A percentile compares a stretch with the other conserved stretches of the same genome.
These are phyloP conservation scores for Salisapilia sapeloensis DNA, from an alignment of 352 stramenopile genomes.

Conservation along the genomic window DNA sequence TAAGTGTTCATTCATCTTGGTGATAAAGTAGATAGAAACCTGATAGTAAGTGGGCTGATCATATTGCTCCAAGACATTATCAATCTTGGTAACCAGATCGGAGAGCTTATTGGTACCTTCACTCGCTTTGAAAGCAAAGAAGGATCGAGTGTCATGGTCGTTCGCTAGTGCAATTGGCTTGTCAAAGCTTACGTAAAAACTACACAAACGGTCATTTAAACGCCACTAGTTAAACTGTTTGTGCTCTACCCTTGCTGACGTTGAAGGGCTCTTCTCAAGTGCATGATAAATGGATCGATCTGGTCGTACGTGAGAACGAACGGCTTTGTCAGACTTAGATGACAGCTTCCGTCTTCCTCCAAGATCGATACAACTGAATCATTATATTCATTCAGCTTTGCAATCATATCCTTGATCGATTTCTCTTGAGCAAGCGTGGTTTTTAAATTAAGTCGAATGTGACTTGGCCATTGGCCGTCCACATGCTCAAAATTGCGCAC, in stretches of 20 bases:
- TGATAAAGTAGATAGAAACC: constrained; percentile 8
- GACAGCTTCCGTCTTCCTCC: constrained; percentile 10
- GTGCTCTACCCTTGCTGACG: constrained; percentile 32
- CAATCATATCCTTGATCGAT: neutral
- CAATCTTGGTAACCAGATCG: constrained; percentile 28
- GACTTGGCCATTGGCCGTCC: constrained; percentile 69
- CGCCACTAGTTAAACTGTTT: constrained; percentile 1
- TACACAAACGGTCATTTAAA: constrained; percentile 3
- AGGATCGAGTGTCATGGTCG: constrained; percentile 58
- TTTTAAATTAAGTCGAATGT: constrained; percentile 12
- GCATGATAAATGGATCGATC: constrained; percentile 49
- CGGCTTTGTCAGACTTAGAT: constrained; percentile 62
- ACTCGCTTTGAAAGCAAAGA: constrained; percentile 33
- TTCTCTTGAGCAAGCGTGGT: neutral
- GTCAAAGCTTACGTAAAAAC: constrained; percentile 23
- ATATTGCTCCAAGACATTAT: constrained; percentile 40
- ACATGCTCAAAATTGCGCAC: constrained; percentile 52
- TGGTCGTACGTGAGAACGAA: constrained; percentile 56
- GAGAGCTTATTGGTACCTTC: constrained; percentile 14
- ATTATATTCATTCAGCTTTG: neutral
- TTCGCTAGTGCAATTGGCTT: constrained; percentile 35
- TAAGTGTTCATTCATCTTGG: constrained; percentile 10
- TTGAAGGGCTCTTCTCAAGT: constrained; percentile 44
- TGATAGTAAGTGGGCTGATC: constrained; percentile 37
- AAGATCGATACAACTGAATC: constrained; percentile 16